Percentiles rank a stretch among this genome's conserved stretches.
phyloP scores from a whole-genome alignment of 164 flowering plant species.

The Protea cynaroides region DNA sequence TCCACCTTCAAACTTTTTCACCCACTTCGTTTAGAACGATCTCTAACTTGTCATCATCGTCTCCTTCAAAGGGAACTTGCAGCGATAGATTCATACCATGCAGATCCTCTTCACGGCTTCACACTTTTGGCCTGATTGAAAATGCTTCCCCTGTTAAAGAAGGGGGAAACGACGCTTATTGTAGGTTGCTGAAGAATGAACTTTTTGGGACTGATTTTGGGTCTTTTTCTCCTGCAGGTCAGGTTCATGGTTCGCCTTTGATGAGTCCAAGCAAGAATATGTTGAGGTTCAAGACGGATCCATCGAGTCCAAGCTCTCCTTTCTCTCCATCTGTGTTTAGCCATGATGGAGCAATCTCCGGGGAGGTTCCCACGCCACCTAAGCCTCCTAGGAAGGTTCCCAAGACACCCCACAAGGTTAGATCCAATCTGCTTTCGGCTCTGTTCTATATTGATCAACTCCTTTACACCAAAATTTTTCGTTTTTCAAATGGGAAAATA shows the following conservation, averaged over 20 bases:
- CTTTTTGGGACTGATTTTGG: slow-evolving; percentile 87
- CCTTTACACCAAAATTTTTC: too few species aligned
- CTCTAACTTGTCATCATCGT: slow-evolving; percentile 48
- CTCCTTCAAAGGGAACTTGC: slow-evolving; percentile 54
- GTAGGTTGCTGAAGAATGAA: slow-evolving; percentile 67
- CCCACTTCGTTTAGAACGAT: slow-evolving; percentile 34
- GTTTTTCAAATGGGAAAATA: too few species aligned
- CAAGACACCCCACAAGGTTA: slow-evolving; percentile 93
- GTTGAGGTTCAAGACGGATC: slow-evolving; percentile 84
- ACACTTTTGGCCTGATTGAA: slow-evolving; percentile 71
- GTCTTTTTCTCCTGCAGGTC: slow-evolving; percentile 68
- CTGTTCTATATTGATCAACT: background rate
- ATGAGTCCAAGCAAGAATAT: slow-evolving; percentile 84
- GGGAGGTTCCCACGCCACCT: slow-evolving; percentile 63
- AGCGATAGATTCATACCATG: slow-evolving; percentile 97
- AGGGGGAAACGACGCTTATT: slow-evolving; percentile 74
- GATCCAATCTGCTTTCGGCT: background rate
- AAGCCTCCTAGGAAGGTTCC: slow-evolving; percentile 87
- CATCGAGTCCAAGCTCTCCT: slow-evolving; percentile 64
- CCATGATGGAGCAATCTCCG: slow-evolving; percentile 37
- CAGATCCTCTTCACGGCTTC: slow-evolving; percentile 88
- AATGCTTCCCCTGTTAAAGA: slow-evolving; percentile 80
- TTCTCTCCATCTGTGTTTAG: slow-evolving; percentile 60
- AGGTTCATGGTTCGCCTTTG: slow-evolving; percentile 32
- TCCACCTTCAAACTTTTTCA: slow-evolving; percentile 48